phyloP scores from a whole-genome alignment of 768 basidiomycete species.

The Boletellus ananiceps region DNA sequence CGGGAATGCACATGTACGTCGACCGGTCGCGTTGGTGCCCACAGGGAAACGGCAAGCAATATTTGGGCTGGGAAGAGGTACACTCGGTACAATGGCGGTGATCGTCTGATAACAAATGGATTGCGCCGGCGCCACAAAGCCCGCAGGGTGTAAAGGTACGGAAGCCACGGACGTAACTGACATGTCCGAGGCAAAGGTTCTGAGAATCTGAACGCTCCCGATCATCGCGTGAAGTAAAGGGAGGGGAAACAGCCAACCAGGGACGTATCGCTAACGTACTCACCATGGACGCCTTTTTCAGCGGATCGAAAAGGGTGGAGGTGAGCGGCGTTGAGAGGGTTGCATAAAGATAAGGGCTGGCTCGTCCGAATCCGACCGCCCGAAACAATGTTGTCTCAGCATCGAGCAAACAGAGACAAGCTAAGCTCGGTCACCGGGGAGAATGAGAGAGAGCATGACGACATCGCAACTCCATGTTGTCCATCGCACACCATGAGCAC shows the following conservation, averaged over 20 bases:
- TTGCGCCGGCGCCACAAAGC: conserved; percentile 29
- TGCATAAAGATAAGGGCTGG: conserved; percentile 20
- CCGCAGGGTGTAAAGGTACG: conserved; percentile 16
- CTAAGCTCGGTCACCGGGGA: not conserved
- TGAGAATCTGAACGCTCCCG: conserved; percentile 27
- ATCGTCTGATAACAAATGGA: conserved; percentile 19
- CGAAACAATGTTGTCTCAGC: conserved; percentile 11
- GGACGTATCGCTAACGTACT: conserved; percentile 16
- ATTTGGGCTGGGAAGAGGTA: conserved; percentile 12
- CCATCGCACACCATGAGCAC: conserved; percentile 4
- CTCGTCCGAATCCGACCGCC: conserved; percentile 11
- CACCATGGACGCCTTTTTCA: conserved; percentile 12
- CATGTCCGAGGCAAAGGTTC: conserved; percentile 33
- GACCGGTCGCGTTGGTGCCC: conserved; percentile 11
- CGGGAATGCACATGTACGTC: conserved; percentile 18
- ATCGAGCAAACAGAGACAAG: conserved; percentile 1
- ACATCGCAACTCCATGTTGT: not conserved
- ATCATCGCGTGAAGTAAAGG: conserved; percentile 22
- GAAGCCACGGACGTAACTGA: conserved; percentile 33
- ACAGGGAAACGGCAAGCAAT: conserved; percentile 13
- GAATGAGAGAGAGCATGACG: conserved; percentile 4
- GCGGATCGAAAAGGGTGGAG: conserved; percentile 17
- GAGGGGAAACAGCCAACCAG: conserved; percentile 6
- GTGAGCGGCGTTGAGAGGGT: conserved; percentile 7
- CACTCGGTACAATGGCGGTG: conserved; percentile 16